These are phyloP conservation scores for Lipomyces orientalis DNA, from an alignment of 805 yeast genomes.

Conservation along the genomic window DNA sequence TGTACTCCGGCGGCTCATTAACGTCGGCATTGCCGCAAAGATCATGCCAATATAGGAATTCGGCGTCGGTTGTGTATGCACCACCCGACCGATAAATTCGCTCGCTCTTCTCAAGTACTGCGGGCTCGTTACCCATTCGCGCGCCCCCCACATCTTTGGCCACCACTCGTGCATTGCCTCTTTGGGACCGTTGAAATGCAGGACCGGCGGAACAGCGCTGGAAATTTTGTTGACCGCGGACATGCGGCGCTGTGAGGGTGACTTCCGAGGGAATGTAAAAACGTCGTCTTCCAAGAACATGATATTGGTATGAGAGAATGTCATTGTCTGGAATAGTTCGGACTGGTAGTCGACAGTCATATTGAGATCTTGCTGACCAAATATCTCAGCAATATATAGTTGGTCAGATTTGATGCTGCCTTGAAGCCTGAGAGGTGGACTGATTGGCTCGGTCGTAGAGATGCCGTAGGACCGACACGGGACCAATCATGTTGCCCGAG, in stretches of 20 bases:
- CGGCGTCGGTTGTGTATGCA: conserved; percentile 31
- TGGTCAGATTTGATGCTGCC: conserved; percentile 30
- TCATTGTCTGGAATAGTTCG: conserved; percentile 36
- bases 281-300: conserved; percentile 29
- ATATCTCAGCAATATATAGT: conserved; percentile 33
- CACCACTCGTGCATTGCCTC: conserved; percentile 35
- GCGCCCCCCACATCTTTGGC: conserved; percentile 35
- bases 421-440: conserved; percentile 22
- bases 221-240: conserved; percentile 33
- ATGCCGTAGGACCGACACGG: conserved; percentile 24
- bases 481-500: conserved; percentile 36
- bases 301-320: conserved; percentile 32
- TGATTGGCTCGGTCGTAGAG: conserved; percentile 31
- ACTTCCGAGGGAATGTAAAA: conserved; percentile 22
- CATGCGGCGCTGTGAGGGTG: conserved; percentile 22
- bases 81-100: conserved; percentile 32
- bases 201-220: conserved; percentile 24
- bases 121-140: conserved; percentile 11
- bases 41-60: conserved; percentile 28
- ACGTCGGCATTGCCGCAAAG: conserved; percentile 28
- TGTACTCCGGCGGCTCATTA: conserved; percentile 14
- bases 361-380: conserved; percentile 27
- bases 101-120: conserved; percentile 19
- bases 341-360: conserved; percentile 32
- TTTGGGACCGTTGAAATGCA: conserved; percentile 38